Evolutionary conservation across 305 asterid genomes (phyloP).

Genomic region (Fraxinus angustifolia): DNA sequence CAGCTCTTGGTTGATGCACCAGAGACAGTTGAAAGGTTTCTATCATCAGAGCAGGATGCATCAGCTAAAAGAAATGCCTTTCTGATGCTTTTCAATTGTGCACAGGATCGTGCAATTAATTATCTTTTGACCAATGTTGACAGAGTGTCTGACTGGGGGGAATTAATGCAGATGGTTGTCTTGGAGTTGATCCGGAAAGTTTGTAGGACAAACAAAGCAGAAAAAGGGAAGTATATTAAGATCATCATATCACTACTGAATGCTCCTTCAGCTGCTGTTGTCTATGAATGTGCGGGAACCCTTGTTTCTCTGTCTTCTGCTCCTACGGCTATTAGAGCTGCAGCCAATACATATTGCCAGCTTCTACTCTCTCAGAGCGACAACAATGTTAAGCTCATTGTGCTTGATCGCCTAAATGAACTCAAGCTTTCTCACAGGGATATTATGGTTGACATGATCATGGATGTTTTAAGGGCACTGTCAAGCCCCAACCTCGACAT

Average conservation of each 20-base stretch:
- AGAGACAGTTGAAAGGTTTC: conserved; percentile 79
- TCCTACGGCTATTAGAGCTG: conserved; percentile 91
- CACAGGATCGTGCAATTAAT: conserved; percentile 87
- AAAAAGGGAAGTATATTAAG: conserved; percentile 87
- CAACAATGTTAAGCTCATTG: conserved; percentile 84
- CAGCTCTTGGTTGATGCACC: conserved; percentile 96
- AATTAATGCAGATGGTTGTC: conserved; percentile 86
- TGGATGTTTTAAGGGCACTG: conserved; percentile 95
- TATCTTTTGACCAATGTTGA: conserved; percentile 79
- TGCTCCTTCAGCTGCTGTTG: conserved; percentile 89
- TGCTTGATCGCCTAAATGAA: conserved; percentile 90
- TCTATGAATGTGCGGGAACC: conserved; percentile 95
- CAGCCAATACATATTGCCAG: conserved; percentile 92
- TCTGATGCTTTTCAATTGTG: conserved; percentile 89
- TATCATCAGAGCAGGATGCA: conserved; percentile 74
- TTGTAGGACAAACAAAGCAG: conserved; percentile 84
- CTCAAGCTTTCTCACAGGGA: conserved; percentile 79
- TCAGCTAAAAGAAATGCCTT: conserved; percentile 92
- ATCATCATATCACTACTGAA: conserved; percentile 72
- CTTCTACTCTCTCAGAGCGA: conserved; percentile 94
- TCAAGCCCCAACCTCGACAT: conserved; percentile 92
- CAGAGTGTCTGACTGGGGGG: conserved; percentile 86
- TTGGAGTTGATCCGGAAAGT: conserved; percentile 85
- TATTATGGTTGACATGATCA: conserved; percentile 82
- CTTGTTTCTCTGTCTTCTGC: conserved; percentile 92